Base-by-base conservation (phyloP, 139 green algal species). In the Picochlorum sp. region DNA sequence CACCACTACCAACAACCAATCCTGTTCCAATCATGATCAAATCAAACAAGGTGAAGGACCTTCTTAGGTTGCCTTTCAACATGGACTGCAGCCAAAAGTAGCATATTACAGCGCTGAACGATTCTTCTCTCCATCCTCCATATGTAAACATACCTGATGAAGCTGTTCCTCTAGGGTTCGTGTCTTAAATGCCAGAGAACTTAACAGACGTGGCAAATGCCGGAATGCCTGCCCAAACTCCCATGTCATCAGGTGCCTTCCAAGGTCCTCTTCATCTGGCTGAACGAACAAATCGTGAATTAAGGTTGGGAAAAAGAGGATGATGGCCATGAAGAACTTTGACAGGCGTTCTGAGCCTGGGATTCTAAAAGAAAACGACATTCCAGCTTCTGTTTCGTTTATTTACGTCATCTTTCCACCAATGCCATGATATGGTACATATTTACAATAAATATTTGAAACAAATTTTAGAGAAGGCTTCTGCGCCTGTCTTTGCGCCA, bases 141-240 rank as follows among this genome's bases (percentile, higher is more conserved):
- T 7, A 6, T 54, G 2, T 21, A 54, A 21, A n/a, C 55, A 16
- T 24, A 71, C 69, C 56, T 77, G 52, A 24, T 72, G 64, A 13
- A 78, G 52, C 30, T 78, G 63, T 24, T 78, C 66, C 45, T 78
- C 71, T 11, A 78, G 52, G 24, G 66, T 78, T 9, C 71, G 60
- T 14, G 47, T 50, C 4, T 64, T 45, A 14, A 78, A 78, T 30
- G 66, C 60, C 4, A 74, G 30, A 8, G 66, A 30, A 16, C 55
- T 20, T 7, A 78, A 47, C 9, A 74, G 44, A n/a, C 63, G 44
- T 3, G 66, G 71, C 1, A 55, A 57, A 4, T 71, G 30, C 6
- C 26, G 44, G 20, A 77, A 3, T 3, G 45, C 71, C 3, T 26
- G 15, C 6, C 30, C 28, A 41, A 64, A 73, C 6, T 77, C 57